Percentiles rank a stretch among this genome's conserved stretches.
Conservation (phyloP, 768 basidiomycete species). For the Neoboletus subvelutipes region DNA sequence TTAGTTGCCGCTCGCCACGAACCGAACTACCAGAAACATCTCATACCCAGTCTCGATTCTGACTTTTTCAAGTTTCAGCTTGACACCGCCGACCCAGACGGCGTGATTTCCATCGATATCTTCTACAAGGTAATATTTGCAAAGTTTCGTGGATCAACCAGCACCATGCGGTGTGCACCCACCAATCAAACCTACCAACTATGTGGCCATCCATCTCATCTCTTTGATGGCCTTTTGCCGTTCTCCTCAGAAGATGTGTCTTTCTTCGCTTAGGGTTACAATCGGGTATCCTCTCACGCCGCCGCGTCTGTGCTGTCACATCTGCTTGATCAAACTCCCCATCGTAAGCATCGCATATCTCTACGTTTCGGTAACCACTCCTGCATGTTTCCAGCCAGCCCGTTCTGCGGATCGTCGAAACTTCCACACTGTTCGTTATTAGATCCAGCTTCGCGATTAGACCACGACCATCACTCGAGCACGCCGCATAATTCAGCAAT, state of each 20-base stretch:
- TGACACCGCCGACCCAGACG: background rate
- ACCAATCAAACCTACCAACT: constrained; percentile 2
- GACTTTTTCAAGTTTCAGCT: background rate
- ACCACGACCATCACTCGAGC: background rate
- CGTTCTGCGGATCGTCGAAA: background rate
- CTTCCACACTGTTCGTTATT: background rate
- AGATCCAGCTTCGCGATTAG: background rate
- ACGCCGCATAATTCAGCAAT: background rate
- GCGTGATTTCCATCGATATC: background rate
- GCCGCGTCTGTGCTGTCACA: background rate
- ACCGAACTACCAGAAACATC: constrained; percentile 4
- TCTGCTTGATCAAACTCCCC: background rate
- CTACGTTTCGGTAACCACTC: constrained; percentile 19
- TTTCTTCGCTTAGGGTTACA: constrained; percentile 7
- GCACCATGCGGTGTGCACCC: too few species aligned
- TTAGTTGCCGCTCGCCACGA: constrained; percentile 14
- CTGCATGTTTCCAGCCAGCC: constrained; percentile 20
- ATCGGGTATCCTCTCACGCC: constrained; percentile 13
- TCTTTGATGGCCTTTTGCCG: background rate
- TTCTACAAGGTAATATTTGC: background rate
- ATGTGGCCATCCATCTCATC: constrained; percentile 7
- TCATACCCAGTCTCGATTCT: background rate
- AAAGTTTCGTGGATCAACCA: background rate
- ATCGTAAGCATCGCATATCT: constrained; percentile 7
- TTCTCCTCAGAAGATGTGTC: constrained; percentile 2